These are phyloP conservation scores for Candida mesenterica DNA, from an alignment of 1,139 yeast genomes.

Conservation along the genomic window DNA sequence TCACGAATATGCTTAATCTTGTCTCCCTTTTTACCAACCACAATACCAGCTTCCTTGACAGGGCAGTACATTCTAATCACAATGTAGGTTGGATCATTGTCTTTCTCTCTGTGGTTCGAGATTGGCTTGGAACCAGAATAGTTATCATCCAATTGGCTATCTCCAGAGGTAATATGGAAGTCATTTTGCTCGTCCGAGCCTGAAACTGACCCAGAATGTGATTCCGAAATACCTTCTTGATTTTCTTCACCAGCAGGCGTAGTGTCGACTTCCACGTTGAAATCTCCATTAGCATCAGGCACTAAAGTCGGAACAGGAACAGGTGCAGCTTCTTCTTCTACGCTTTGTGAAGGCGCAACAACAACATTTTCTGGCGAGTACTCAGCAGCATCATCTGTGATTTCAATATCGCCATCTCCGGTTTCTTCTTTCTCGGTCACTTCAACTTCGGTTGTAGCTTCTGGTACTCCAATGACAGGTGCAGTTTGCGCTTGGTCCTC, in stretches of 20 bases:
- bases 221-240: neutral
- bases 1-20: slow-evolving; percentile 65
- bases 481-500: slow-evolving; percentile 46
- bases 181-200: neutral
- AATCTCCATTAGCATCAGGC: slow-evolving; percentile 1
- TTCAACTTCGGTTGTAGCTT: slow-evolving; percentile 6
- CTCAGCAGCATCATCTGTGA: neutral
- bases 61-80: slow-evolving; percentile 73
- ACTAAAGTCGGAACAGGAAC: neutral
- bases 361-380: neutral
- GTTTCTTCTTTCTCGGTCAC: slow-evolving; percentile 6
- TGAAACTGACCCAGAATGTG: neutral
- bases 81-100: slow-evolving; percentile 57
- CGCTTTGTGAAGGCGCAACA: neutral
- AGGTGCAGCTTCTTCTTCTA: neutral
- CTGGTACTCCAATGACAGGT: slow-evolving; percentile 27
- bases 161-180: neutral
- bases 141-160: neutral
- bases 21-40: slow-evolving; percentile 80
- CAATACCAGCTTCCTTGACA: slow-evolving; percentile 71
- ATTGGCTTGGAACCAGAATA: slow-evolving; percentile 16
- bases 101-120: slow-evolving; percentile 36
- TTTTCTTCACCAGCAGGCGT: neutral
- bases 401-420: neutral
- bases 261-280: slow-evolving; percentile 1